Conservation (phyloP, 2,329 filamentous ascomycete genomes). For the Colletotrichum abscissum region DNA sequence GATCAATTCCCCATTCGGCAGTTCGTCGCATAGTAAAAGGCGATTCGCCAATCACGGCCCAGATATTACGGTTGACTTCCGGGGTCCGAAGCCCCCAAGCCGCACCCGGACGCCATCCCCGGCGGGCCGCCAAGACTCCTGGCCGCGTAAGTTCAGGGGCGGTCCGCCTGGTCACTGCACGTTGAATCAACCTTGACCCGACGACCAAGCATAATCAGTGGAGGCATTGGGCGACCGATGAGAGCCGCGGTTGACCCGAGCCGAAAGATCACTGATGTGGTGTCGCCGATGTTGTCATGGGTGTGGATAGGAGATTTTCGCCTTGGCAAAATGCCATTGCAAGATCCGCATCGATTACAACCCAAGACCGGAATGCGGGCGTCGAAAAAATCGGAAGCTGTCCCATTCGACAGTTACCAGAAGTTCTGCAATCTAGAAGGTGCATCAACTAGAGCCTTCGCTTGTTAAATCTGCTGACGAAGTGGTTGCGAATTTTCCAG, state of each 20-base stretch:
- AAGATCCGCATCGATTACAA: constrained; percentile 15
- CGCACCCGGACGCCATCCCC: neutral
- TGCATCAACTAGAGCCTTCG: neutral
- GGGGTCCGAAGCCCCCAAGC: constrained; percentile 7
- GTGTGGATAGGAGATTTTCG: neutral
- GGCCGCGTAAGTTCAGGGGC: constrained; percentile 31
- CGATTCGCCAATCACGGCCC: neutral
- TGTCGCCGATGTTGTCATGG: constrained; percentile 8
- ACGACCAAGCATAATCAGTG: neutral
- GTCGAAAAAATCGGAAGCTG: neutral
- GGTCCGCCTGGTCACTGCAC: constrained; percentile 6
- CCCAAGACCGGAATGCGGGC: constrained; percentile 21
- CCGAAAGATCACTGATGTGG: neutral
- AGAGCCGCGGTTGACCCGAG: constrained; percentile 11
- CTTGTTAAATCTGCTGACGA: neutral
- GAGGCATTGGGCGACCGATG: neutral
- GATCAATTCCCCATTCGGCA: constrained; percentile 1
- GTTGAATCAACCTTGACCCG: constrained; percentile 1
- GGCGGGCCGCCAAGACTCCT: constrained; percentile 28
- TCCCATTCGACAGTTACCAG: neutral
- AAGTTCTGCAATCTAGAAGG: neutral
- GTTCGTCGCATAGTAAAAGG: neutral
- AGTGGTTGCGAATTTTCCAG: neutral
- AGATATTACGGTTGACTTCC: constrained; percentile 15
- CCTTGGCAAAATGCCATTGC: neutral